Conservation (phyloP, 2,329 filamentous ascomycete genomes). For the Exophiala xenobiotica region DNA sequence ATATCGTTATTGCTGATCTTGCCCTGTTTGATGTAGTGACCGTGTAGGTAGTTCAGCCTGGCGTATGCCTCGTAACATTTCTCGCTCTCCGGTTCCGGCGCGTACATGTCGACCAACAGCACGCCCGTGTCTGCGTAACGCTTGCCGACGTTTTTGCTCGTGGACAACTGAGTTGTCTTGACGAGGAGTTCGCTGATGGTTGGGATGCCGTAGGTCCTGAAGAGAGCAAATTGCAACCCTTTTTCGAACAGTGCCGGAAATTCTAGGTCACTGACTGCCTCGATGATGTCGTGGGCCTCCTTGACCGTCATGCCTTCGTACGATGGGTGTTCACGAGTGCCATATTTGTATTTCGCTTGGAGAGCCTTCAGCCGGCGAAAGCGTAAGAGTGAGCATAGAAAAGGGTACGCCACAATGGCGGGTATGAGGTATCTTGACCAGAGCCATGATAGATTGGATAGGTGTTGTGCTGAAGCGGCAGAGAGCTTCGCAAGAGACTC, state of each 20-base stretch:
- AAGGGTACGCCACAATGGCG: slow-evolving; percentile 23
- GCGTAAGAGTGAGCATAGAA: slow-evolving; percentile 25
- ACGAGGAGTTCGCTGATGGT: slow-evolving; percentile 52
- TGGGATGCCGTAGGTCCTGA: slow-evolving; percentile 57
- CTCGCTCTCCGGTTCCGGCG: slow-evolving; percentile 37
- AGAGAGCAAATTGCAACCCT: slow-evolving; percentile 30
- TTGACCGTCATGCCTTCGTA: slow-evolving; percentile 51
- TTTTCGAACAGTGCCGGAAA: slow-evolving; percentile 29
- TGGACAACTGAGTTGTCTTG: slow-evolving; percentile 51
- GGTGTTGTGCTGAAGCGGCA: slow-evolving; percentile 10
- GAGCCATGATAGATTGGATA: slow-evolving; percentile 16
- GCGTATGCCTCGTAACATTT: slow-evolving; percentile 55
- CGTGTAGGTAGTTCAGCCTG: slow-evolving; percentile 65
- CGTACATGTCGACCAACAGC: slow-evolving; percentile 51
- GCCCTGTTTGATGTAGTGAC: slow-evolving; percentile 55
- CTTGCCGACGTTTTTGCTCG: slow-evolving; percentile 49
- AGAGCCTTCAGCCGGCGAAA: slow-evolving; percentile 25
- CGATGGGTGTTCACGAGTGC: slow-evolving; percentile 19
- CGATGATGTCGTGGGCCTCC: slow-evolving; percentile 28
- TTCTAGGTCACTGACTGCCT: slow-evolving; percentile 22
- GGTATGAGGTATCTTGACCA: slow-evolving; percentile 26
- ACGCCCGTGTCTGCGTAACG: slow-evolving; percentile 54
- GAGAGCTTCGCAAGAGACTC: slow-evolving; percentile 14
- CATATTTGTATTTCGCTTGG: slow-evolving; percentile 26
- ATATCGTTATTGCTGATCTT: slow-evolving; percentile 63